Evolutionary conservation across 106 monocot species (phyloP), one percentile per base, ranked within the genome.

Genomic region (Vanilla planifolia): DNA sequence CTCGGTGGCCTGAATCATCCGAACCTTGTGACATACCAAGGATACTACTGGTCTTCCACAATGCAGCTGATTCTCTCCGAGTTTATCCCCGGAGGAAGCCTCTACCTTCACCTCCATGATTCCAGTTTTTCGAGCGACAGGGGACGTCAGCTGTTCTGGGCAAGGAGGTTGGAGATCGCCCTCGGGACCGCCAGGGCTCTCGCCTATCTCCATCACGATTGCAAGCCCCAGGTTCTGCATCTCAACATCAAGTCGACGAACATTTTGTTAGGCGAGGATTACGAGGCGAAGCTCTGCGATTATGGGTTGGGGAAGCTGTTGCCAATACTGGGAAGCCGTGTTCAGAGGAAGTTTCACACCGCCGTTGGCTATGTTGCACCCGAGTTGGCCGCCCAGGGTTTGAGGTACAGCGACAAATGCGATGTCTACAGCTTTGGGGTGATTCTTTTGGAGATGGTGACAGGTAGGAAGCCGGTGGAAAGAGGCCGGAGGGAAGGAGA

Each of bases 401-500:
- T 85, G 67, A 79, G 72, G 44, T 91, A 79, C 45, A 98, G 88
- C 51, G 88, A 92, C 11, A 98, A 98, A 63, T 88, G 88, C 29
- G 98, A 98, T 46, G 92, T 98, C 10, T 92, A 88, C 47, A 98
- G 98, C 75, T 98, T 98, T 48, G 98, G 98, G 32, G 79, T 92
- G 14, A 61, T 98, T 44, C 59, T 92, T 30, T 63, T 98, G 65
- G 98, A 98, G 84, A 75, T 85, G 5, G 98, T 82, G 19, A 85
- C 88, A 0, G 98, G 98, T 40, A 79, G 92, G 62, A 81, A 74
- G 55, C 98, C 91, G 2, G 98, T 92, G 23, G 98, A 92, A 24
- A n/a, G n/a, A n/a, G 77, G 79, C 48, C 66, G 67, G 2, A 87
- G 75, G 10, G 68, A 45, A 8, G 28, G 71, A 1, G 80, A 83